Percentiles rank a stretch among this genome's conserved stretches.
Conservation (phyloP, 371 early-diverging fungal genomes). For the Syncephalastrum monosporum region DNA sequence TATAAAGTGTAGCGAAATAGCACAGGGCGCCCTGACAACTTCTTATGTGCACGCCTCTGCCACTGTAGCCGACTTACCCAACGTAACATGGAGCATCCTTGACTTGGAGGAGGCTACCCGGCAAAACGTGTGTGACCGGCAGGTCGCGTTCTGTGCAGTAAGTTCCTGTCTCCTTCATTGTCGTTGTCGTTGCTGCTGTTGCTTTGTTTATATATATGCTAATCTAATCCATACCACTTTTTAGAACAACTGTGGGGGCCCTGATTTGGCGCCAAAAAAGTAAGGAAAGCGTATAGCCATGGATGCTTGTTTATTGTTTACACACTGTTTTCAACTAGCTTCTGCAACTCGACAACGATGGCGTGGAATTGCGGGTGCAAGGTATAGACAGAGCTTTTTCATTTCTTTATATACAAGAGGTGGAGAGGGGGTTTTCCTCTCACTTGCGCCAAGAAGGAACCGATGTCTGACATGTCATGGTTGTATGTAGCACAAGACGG, state of each 20-base stretch:
- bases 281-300: slow-evolving; percentile 7
- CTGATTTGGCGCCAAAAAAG: slow-evolving; percentile 31
- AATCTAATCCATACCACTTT: too few relatives aligned
- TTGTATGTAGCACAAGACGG: slow-evolving; percentile 21
- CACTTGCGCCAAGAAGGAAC: slow-evolving; percentile 1
- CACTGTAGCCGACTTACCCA: slow-evolving; percentile 11
- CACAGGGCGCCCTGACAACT: too few relatives aligned
- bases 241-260: slow-evolving; percentile 36
- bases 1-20: too few relatives aligned
- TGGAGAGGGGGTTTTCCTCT: neutral
- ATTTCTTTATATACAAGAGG: too few relatives aligned
- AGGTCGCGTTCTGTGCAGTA: slow-evolving; percentile 34
- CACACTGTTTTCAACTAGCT: neutral
- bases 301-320: slow-evolving; percentile 3
- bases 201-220: neutral
- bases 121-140: slow-evolving; percentile 29
- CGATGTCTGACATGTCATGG: neutral
- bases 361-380: slow-evolving; percentile 41
- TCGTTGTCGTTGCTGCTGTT: neutral
- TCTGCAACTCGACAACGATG: slow-evolving; percentile 28
- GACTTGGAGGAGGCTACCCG: slow-evolving; percentile 23
- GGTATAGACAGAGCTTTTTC: slow-evolving; percentile 17
- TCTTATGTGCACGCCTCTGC: too few relatives aligned
- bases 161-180: neutral
- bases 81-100: slow-evolving; percentile 27